These are phyloP conservation scores for Trichophyton schoenleinii DNA, from an alignment of 2,329 filamentous ascomycete species.

Conservation along the genomic window DNA sequence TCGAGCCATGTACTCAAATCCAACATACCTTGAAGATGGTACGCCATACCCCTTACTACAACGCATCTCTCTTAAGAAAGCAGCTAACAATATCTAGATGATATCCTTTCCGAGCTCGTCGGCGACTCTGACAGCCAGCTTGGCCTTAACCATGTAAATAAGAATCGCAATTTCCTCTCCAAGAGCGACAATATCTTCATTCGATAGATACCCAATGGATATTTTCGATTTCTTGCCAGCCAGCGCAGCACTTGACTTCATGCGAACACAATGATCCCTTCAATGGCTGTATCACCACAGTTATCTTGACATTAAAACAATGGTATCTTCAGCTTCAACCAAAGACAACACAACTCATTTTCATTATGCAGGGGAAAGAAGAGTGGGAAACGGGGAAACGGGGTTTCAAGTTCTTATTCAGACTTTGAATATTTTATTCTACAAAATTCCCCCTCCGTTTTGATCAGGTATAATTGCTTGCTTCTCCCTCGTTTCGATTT, in stretches of 20 bases:
- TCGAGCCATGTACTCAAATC: slow-evolving; percentile 58
- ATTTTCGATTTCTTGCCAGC: neutral
- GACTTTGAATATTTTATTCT: neutral
- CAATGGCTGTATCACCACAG: neutral
- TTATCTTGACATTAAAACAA: neutral
- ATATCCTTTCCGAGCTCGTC: slow-evolving; percentile 42
- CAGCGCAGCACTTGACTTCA: neutral
- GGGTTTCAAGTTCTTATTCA: neutral
- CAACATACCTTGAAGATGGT: slow-evolving; percentile 81
- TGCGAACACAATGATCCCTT: neutral
- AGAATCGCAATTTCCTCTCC: slow-evolving; percentile 46
- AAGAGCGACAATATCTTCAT: slow-evolving; percentile 54
- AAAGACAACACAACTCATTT: neutral
- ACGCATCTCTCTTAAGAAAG: neutral
- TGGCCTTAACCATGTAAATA: slow-evolving; percentile 52
- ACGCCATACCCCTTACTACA: slow-evolving; percentile 24
- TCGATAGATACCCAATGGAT: slow-evolving; percentile 30
- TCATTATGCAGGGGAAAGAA: neutral
- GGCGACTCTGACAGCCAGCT: slow-evolving; percentile 74
- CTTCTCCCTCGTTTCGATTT: neutral
- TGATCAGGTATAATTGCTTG: neutral
- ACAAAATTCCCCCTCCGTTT: neutral
- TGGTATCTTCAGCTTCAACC: neutral
- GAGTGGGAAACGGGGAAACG: neutral
- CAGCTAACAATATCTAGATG: slow-evolving; percentile 22